These are phyloP conservation scores for Solanum hybrid DNA, from an alignment of 305 asterid species.

Conservation along the genomic window DNA sequence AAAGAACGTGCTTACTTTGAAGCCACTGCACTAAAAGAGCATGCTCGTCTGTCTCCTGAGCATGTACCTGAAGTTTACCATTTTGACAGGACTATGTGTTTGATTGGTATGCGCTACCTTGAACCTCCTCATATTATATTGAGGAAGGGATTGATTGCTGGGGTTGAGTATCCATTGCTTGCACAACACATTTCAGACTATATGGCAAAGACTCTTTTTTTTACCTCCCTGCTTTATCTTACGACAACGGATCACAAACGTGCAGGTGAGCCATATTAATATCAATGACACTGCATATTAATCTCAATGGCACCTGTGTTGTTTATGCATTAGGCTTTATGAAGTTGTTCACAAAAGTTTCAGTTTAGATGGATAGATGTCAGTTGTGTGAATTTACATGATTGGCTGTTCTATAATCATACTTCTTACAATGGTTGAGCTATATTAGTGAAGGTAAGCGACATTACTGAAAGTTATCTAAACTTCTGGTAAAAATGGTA, in stretches of 20 bases:
- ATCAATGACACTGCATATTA: neutral
- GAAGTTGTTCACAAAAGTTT: neutral
- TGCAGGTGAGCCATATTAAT: slow-evolving; percentile 42
- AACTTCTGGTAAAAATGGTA: neutral
- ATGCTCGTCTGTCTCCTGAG: slow-evolving; percentile 62
- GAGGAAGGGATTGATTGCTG: slow-evolving; percentile 83
- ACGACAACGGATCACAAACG: slow-evolving; percentile 79
- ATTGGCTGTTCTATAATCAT: neutral
- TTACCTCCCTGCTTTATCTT: slow-evolving; percentile 79
- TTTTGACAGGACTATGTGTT: slow-evolving; percentile 72
- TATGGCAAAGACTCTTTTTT: slow-evolving; percentile 81
- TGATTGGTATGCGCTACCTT: slow-evolving; percentile 87
- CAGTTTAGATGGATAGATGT: neutral
- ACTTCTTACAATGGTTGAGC: neutral
- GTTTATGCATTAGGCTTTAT: neutral
- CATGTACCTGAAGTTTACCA: slow-evolving; percentile 95
- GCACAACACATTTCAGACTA: slow-evolving; percentile 74
- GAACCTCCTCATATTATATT: slow-evolving; percentile 93
- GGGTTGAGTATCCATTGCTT: slow-evolving; percentile 76
- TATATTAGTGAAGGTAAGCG: neutral
- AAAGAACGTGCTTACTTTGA: slow-evolving; percentile 93
- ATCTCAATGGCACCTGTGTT: neutral
- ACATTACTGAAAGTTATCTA: neutral
- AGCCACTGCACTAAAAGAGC: slow-evolving; percentile 49
- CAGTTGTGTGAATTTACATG: neutral